These are phyloP conservation scores for Ganoderma meredithae DNA, from an alignment of 1,284 basidiomycete species.

Conservation along the genomic window DNA sequence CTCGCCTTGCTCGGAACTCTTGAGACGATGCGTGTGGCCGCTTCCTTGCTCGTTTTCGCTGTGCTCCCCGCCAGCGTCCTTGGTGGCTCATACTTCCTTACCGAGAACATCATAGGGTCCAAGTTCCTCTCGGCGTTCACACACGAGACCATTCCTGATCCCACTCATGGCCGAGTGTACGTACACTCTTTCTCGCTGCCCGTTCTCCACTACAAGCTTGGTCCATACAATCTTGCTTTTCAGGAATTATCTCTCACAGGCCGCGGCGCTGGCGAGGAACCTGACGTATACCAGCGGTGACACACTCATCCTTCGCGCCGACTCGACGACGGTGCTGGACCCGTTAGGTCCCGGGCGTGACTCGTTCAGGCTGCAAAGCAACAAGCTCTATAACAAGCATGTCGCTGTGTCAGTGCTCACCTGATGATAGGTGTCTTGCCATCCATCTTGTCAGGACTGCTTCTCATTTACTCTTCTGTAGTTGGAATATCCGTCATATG, in stretches of 20 bases:
- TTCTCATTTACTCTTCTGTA: constrained; percentile 32
- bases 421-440: neutral
- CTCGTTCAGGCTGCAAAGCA: constrained; percentile 63
- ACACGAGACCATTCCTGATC: constrained; percentile 59
- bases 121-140: constrained; percentile 42
- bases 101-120: neutral
- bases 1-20: neutral
- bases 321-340: constrained; percentile 53
- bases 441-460: neutral
- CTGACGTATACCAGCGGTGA: constrained; percentile 39
- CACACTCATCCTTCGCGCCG: constrained; percentile 54
- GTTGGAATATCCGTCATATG: constrained; percentile 63
- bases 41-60: neutral
- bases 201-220: neutral
- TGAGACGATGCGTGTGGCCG: neutral
- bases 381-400: constrained; percentile 57
- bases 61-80: neutral
- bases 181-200: constrained; percentile 23
- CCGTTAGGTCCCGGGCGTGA: constrained; percentile 60
- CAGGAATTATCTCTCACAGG: constrained; percentile 45
- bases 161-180: constrained; percentile 67
- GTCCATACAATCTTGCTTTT: neutral
- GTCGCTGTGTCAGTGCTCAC: constrained; percentile 58
- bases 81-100: neutral
- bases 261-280: constrained; percentile 41